Percentiles rank a stretch among this genome's conserved stretches.
phyloP scores from a whole-genome alignment of 495 filamentous ascomycete species.

The Podospora didyma region DNA sequence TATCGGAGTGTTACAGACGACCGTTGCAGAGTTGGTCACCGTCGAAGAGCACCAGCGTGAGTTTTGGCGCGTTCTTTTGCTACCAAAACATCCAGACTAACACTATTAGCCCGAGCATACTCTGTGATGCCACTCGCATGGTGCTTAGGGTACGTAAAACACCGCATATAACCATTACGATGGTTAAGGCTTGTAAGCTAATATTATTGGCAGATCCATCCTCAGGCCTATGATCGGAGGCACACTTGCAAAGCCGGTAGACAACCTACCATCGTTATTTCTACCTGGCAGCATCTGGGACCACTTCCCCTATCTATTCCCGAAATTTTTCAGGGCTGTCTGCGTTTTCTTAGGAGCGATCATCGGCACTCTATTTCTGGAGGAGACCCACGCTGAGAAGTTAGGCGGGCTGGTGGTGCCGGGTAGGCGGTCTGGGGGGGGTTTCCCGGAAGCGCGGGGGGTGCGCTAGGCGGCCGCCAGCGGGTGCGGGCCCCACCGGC shows the following conservation, averaged over 20 bases:
- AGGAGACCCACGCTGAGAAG: slow-evolving; percentile 89
- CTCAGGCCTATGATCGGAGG: slow-evolving; percentile 89
- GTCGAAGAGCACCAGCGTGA: slow-evolving; percentile 85
- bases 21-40: slow-evolving; percentile 87
- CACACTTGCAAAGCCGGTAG: slow-evolving; percentile 78
- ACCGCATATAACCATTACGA: not conserved
- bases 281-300: slow-evolving; percentile 72
- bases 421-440: too few species aligned
- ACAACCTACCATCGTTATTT: slow-evolving; percentile 76
- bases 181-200: slow-evolving; percentile 6
- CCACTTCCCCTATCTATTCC: slow-evolving; percentile 82
- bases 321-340: slow-evolving; percentile 83
- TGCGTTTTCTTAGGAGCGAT: slow-evolving; percentile 74
- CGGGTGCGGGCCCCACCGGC: too few species aligned
- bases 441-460: too few species aligned
- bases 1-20: slow-evolving; percentile 91
- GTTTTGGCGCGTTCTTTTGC: slow-evolving; percentile 22
- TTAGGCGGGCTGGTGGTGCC: too few species aligned
- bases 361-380: slow-evolving; percentile 83
- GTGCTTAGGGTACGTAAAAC: slow-evolving; percentile 73
- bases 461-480: too few species aligned
- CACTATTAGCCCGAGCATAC: slow-evolving; percentile 71
- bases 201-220: slow-evolving; percentile 50
- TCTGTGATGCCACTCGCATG: slow-evolving; percentile 97
- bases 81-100: slow-evolving; percentile 23